A percentile compares a stretch with the other conserved stretches of the same genome.
Conservation (phyloP, 768 basidiomycete species). For the Suillus paluster region DNA sequence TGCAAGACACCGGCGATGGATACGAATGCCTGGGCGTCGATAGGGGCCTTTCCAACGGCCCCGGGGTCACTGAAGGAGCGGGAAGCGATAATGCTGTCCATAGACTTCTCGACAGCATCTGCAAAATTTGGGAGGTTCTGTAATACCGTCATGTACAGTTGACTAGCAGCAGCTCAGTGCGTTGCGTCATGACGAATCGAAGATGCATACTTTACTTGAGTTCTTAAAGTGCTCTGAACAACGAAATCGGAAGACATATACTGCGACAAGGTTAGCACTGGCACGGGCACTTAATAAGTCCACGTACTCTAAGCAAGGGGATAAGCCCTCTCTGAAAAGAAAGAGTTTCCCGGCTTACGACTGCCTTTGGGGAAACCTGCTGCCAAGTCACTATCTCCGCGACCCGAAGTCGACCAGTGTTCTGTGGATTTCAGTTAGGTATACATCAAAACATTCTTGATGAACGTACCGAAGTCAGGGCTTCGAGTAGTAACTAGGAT, state of each 20-base stretch:
- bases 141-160: constrained; percentile 49
- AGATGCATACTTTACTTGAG: constrained; percentile 52
- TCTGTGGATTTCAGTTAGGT: constrained; percentile 31
- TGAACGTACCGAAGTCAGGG: constrained; percentile 42
- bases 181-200: background rate
- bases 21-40: constrained; percentile 48
- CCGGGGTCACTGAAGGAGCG: constrained; percentile 39
- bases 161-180: constrained; percentile 31
- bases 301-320: constrained; percentile 53
- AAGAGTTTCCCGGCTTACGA: constrained; percentile 37
- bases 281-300: background rate
- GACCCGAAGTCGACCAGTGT: constrained; percentile 55
- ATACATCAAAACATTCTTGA: background rate
- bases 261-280: constrained; percentile 31
- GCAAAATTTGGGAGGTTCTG: constrained; percentile 50
- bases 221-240: constrained; percentile 56
- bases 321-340: constrained; percentile 66
- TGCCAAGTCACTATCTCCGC: constrained; percentile 53
- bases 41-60: constrained; percentile 18
- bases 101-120: constrained; percentile 43
- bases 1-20: constrained; percentile 52
- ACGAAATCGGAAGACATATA: constrained; percentile 64
- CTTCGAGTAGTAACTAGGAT: constrained; percentile 40
- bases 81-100: constrained; percentile 36
- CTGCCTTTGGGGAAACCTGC: constrained; percentile 43